Percentiles rank a stretch among this genome's conserved stretches.
These are phyloP conservation scores for Podila epigama DNA, from an alignment of 192 early-diverging fungal species.

Conservation along the genomic window DNA sequence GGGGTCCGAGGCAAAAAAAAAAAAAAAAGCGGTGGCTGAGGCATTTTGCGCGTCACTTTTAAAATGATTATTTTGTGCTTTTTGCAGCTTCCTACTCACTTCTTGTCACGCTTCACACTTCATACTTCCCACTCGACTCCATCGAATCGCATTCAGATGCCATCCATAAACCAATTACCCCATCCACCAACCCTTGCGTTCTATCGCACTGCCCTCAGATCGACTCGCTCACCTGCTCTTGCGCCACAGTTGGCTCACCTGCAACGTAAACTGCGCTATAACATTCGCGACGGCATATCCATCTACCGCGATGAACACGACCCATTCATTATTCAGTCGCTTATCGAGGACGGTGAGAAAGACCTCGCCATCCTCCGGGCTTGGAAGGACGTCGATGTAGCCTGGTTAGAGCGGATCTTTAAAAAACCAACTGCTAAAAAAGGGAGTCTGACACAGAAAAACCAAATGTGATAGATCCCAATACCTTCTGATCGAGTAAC, in stretches of 20 bases:
- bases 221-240: slow-evolving; percentile 1
- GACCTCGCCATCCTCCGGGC: slow-evolving; percentile 37
- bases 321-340: background rate
- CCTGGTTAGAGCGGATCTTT: slow-evolving; percentile 36
- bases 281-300: slow-evolving; percentile 36
- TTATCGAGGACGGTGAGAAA: slow-evolving; percentile 16
- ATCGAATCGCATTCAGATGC: background rate
- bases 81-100: background rate
- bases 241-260: slow-evolving; percentile 19
- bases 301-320: slow-evolving; percentile 30
- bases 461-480: background rate
- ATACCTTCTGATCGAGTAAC: too few species aligned
- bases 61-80: background rate
- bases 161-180: background rate
- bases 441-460: background rate
- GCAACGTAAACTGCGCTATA: slow-evolving; percentile 24
- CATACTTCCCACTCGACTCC: background rate
- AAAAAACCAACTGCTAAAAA: slow-evolving; percentile 43
- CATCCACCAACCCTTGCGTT: slow-evolving; percentile 29
- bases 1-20: background rate
- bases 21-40: background rate
- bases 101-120: background rate
- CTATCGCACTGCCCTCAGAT: slow-evolving; percentile 28
- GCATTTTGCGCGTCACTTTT: background rate
- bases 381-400: slow-evolving; percentile 26